Evolutionary conservation across 23 red algal species (phyloP).

Genomic region (Gracilaria domingensis): DNA sequence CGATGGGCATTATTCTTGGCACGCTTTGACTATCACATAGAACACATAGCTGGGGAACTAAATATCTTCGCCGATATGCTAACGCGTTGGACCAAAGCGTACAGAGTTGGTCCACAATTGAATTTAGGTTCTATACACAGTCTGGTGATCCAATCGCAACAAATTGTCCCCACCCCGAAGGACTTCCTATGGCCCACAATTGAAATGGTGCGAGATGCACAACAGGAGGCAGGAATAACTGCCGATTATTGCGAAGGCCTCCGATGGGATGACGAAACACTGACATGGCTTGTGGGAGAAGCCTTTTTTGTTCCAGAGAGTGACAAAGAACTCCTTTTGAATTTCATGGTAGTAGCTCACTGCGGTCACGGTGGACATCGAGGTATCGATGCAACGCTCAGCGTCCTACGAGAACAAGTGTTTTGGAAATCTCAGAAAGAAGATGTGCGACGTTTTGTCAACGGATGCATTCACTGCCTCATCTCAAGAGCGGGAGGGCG

Average conservation of each 20-base stretch:
- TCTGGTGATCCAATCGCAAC: too few relatives aligned
- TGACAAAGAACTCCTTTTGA: constrained; percentile 31
- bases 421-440: constrained; percentile 39
- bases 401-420: constrained; percentile 7
- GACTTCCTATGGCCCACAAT: too few relatives aligned
- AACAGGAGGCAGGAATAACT: too few relatives aligned
- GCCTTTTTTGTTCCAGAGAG: constrained; percentile 13
- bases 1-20: constrained; percentile 45
- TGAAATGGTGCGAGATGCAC: too few relatives aligned
- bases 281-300: neutral
- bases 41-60: constrained; percentile 27
- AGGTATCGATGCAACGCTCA: constrained; percentile 30
- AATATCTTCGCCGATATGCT: constrained; percentile 27
- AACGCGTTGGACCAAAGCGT: too few relatives aligned
- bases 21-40: constrained; percentile 42
- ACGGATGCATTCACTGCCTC: constrained; percentile 42
- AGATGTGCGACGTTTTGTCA: constrained; percentile 5
- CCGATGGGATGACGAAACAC: neutral
- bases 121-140: too few relatives aligned
- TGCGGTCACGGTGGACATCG: constrained; percentile 33
- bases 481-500: neutral
- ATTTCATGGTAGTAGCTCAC: constrained; percentile 37
- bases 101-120: too few relatives aligned
- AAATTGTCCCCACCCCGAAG: too few relatives aligned
- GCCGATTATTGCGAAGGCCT: neutral